Base-by-base conservation (phyloP, 805 yeast genomes). In the Debaryomyces castellii region DNA sequence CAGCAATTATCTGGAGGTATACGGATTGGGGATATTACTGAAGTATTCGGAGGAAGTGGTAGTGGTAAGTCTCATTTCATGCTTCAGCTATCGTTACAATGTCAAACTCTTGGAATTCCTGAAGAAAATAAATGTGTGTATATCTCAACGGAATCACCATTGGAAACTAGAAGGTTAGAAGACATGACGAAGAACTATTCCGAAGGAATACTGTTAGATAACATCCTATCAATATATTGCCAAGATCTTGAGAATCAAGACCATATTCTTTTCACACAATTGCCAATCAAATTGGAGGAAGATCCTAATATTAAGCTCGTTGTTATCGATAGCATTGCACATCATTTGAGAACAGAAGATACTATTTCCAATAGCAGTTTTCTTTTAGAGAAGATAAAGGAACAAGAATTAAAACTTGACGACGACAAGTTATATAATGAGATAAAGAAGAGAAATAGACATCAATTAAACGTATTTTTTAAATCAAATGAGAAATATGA, bases 41-140 rank as follows among this genome's bases (percentile, higher is more conserved):
- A 91, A 66, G 60, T 92, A 3, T 83, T 82, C 53, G 98, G 98
- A 0, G 86, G 85, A 21, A 82, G 95, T 41, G 87, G 95, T 0
- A 77, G 87, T 1, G 98, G 97, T 0, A 92, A 92, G 57, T 84
- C 97, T 0, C 95, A 91, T 53, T 65, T 91, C 3, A 66, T 87
- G 21, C 74, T 84, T 68, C 92, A 85, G 51, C 55, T 90, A 42
- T 73, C 86, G 1, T 66, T 82, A 3, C 67, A 82, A 2, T 80
- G 83, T 10, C 89, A 84, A 51, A 16, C 48, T 10, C n/a, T 14
- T 5, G 14, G 27, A 16, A 25, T 44, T 21, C 8, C 14, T 8
- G 2, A 27, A 9, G 36, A 40, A 17, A 37, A 44, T 28, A 51
- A 44, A 47, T 52, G 60, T n/a, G 78, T 90, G n/a, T 85, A 77